Percentiles rank a stretch among this genome's conserved stretches.
phyloP scores from a whole-genome alignment of 2,329 filamentous ascomycete species.

The Lachnellula suecica region DNA sequence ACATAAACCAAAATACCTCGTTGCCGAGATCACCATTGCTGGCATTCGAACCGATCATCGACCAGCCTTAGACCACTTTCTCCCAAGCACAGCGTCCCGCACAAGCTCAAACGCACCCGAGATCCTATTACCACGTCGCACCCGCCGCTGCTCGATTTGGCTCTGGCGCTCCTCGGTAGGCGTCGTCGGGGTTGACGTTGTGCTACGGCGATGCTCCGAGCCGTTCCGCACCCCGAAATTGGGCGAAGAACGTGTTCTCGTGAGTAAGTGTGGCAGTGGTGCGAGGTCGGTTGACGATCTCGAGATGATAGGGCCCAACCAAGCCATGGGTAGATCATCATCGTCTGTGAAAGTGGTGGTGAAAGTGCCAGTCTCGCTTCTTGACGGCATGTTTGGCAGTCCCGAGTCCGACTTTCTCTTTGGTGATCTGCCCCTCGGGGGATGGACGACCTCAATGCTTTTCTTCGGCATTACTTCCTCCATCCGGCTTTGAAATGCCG shows the following conservation, averaged over 20 bases:
- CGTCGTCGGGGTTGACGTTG: not conserved
- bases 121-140: not conserved
- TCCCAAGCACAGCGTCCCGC: constrained; percentile 3
- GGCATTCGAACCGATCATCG: no score
- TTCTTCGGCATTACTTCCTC: constrained; percentile 2
- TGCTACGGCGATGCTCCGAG: not conserved
- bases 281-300: not conserved
- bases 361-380: not conserved
- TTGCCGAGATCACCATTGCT: no score
- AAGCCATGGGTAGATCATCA: not conserved
- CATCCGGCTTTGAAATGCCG: constrained; percentile 17
- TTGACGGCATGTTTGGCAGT: not conserved
- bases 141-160: not conserved
- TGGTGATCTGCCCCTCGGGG: not conserved
- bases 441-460: not conserved
- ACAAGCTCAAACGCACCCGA: constrained; percentile 9
- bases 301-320: not conserved
- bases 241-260: not conserved
- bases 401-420: not conserved
- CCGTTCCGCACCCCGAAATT: no score
- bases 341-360: not conserved
- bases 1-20: no score
- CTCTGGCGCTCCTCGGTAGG: not conserved
- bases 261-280: not conserved
- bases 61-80: not conserved